Base-by-base conservation (phyloP, 352 stramenopile genomes). In the Globisporangium spiculum region DNA sequence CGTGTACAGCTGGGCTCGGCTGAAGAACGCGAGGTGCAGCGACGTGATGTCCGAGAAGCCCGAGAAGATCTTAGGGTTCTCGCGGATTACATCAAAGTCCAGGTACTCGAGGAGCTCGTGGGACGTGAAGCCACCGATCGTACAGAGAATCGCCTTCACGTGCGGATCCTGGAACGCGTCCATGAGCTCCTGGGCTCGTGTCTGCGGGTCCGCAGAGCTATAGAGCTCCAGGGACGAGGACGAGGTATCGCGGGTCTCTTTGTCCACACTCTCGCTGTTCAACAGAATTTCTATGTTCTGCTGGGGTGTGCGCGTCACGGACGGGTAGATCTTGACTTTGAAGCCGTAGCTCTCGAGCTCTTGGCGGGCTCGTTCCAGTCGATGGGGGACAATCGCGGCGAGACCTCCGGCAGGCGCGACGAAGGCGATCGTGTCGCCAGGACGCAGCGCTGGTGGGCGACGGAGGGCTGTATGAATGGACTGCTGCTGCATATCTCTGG, bases 21-120 rank as follows among this genome's bases (percentile, higher is more conserved):
- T 48, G 46, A 79, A 82, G 20, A 91, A 55, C 30, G 83, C 83
- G 4, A 84, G 67, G 70, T 90, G 81, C 41, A 91, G 64, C 55
- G 83, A 84, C 65, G 83, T 90, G 65, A 88, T 80, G 63, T 91
- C 79, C 10, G 76, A 91, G 70, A 78, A 87, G 14, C 80, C 83
- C 34, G 74, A 76, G 65, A 90, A 88, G 68, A 89, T 77, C 64
- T 74, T 90, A 0, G 81, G 78, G 65, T 88, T 48, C 2, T 63
- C 55, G 32, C 74, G 70, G 57, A 89, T 81, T 7, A 48, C 48
- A 8, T 76, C 71, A 68, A 90, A 89, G 71, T 90, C 77, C 26
- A 91, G 75, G 63, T 80, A 80, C 63, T 89, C 80, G 34, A 91
- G 68, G 5, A 90, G 32, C 61, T 90, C 81, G 63, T 91, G 81